These are phyloP conservation scores for Rhizopogon vesiculosus DNA, from an alignment of 768 basidiomycete genomes.

Conservation along the genomic window DNA sequence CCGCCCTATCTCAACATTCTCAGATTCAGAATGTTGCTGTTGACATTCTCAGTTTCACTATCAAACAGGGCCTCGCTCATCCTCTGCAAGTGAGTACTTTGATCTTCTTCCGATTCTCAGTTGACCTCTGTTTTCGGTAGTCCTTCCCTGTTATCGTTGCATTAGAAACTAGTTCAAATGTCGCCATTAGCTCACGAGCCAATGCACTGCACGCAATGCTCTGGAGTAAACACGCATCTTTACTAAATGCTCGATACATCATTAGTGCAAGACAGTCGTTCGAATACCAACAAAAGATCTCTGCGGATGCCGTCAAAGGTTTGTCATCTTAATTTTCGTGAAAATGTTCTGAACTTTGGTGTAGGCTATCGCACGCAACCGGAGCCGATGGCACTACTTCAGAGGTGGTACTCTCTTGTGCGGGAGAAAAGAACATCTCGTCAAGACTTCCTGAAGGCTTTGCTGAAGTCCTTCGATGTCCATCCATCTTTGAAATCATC, in stretches of 20 bases:
- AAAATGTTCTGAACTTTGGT: not conserved
- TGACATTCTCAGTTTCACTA: conserved; percentile 88
- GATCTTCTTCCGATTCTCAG: not conserved
- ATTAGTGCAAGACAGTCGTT: conserved; percentile 80
- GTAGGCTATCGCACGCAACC: conserved; percentile 65
- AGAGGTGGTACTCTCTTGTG: conserved; percentile 88
- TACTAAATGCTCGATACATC: conserved; percentile 82
- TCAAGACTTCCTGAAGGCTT: conserved; percentile 81
- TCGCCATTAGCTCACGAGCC: conserved; percentile 65
- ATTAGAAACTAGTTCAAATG: conserved; percentile 78
- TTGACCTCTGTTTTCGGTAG: conserved; percentile 30
- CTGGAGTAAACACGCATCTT: conserved; percentile 83
- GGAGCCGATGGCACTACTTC: conserved; percentile 68
- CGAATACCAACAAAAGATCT: conserved; percentile 70
- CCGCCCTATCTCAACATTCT: conserved; percentile 66
- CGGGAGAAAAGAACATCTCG: conserved; percentile 85
- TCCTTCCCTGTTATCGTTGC: conserved; percentile 91
- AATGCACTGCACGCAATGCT: conserved; percentile 75
- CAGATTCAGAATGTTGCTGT: conserved; percentile 80
- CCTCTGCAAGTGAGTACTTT: conserved; percentile 68
- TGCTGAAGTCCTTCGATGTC: conserved; percentile 83
- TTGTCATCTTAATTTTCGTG: not conserved
- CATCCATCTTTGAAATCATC: conserved; percentile 48
- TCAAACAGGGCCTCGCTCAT: conserved; percentile 93
- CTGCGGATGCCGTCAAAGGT: conserved; percentile 51